A percentile compares a stretch with the other conserved stretches of the same genome.
phyloP scores from a whole-genome alignment of 2,329 filamentous ascomycete genomes.

The Verticillium isaacii region DNA sequence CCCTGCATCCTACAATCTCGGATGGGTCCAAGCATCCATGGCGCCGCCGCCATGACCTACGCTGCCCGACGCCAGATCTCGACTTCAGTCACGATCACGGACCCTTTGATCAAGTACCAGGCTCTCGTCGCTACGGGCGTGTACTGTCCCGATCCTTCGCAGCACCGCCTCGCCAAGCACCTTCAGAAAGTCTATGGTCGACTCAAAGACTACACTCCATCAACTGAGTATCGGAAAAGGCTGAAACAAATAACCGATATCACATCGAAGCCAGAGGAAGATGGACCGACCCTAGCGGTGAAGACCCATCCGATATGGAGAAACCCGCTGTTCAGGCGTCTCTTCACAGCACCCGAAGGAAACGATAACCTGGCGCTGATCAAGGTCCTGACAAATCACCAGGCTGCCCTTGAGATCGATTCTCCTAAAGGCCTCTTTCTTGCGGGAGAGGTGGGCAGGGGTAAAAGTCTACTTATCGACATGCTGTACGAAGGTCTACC shows the following conservation, averaged over 20 bases:
- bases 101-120: conserved; percentile 73
- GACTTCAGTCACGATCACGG: conserved; percentile 57
- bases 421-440: conserved; percentile 72
- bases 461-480: conserved; percentile 82
- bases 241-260: conserved; percentile 55
- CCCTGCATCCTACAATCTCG: neutral
- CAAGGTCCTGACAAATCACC: conserved; percentile 62
- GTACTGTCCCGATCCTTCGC: conserved; percentile 65
- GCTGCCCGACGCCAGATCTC: conserved; percentile 26
- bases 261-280: conserved; percentile 24
- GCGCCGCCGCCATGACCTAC: neutral
- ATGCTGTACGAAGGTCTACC: conserved; percentile 75
- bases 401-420: conserved; percentile 65
- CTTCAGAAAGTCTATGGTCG: conserved; percentile 71
- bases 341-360: conserved; percentile 52
- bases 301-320: conserved; percentile 51
- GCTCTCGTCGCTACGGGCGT: conserved; percentile 62
- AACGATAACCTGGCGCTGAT: conserved; percentile 62
- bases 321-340: conserved; percentile 54
- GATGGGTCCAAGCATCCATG: conserved; percentile 1
- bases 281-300: conserved; percentile 37
- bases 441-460: conserved; percentile 77
- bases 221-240: conserved; percentile 61
- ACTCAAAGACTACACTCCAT: conserved; percentile 74
- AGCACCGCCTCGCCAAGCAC: conserved; percentile 70